Conservation (phyloP, 306 rosid species). For the Quercus agrifolia region DNA sequence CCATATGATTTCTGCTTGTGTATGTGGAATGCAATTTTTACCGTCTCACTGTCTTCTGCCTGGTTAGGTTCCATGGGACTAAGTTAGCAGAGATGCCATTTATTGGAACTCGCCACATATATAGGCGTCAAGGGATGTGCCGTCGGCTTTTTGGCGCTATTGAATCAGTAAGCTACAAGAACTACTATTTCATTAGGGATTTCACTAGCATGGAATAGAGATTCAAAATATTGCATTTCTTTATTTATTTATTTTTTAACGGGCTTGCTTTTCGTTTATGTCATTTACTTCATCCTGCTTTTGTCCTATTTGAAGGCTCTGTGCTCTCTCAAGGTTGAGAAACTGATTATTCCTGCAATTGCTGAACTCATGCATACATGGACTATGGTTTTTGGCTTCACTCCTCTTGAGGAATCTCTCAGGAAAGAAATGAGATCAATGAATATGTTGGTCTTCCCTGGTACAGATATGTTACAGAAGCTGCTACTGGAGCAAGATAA, state of each 20-base stretch:
- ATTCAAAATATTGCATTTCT: constrained; percentile 1
- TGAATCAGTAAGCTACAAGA: constrained; percentile 61
- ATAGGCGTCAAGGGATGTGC: constrained; percentile 99
- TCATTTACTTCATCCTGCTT: constrained; percentile 17
- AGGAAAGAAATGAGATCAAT: constrained; percentile 69
- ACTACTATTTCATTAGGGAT: constrained; percentile 19
- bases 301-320: constrained; percentile 55
- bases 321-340: constrained; percentile 73
- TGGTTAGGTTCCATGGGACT: constrained; percentile 92
- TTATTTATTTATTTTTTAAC: background rate
- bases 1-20: background rate
- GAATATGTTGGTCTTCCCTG: constrained; percentile 96
- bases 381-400: constrained; percentile 82
- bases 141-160: constrained; percentile 89
- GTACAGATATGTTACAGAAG: constrained; percentile 95
- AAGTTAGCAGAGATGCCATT: constrained; percentile 95
- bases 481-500: constrained; percentile 46
- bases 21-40: constrained; percentile 14
- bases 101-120: constrained; percentile 92
- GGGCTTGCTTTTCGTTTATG: constrained; percentile 13
- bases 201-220: constrained; percentile 9
- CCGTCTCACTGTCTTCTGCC: constrained; percentile 13
- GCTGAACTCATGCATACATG: constrained; percentile 84
- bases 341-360: constrained; percentile 90
- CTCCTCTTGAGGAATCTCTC: constrained; percentile 63